These are phyloP conservation scores for Cornus florida DNA, from an alignment of 148 eudicot species.

Conservation along the genomic window DNA sequence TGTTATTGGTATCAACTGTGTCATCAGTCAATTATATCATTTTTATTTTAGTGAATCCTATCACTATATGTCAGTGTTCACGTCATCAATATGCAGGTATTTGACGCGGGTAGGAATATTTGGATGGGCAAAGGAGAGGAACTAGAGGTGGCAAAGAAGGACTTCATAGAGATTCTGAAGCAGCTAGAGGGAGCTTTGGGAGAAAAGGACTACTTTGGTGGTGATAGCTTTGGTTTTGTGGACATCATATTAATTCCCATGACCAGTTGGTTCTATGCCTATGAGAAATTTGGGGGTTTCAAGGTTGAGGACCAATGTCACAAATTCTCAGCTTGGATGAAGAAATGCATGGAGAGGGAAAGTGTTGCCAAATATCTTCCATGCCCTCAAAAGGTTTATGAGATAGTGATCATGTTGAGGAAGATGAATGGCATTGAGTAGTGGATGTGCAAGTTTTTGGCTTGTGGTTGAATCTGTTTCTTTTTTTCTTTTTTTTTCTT, in stretches of 20 bases:
- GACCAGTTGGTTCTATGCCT: not conserved
- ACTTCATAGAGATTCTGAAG: constrained; percentile 1
- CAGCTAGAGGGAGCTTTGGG: constrained; percentile 10
- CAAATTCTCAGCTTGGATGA: constrained; percentile 3
- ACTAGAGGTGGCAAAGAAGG: constrained; percentile 8
- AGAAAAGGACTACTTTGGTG: constrained; percentile 8
- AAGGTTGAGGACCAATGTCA: not conserved
- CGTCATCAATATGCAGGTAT: not conserved
- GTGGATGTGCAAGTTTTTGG: not conserved
- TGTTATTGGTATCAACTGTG: too few species aligned
- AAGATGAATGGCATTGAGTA: constrained; percentile 3
- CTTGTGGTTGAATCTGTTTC: not conserved
- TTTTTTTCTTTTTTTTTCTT: too few species aligned
- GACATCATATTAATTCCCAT: not conserved
- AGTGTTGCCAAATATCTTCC: constrained; percentile 7
- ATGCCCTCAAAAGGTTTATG: not conserved
- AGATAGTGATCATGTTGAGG: not conserved
- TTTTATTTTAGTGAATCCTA: too few species aligned
- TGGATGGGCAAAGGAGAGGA: constrained; percentile 7
- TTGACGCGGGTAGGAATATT: not conserved
- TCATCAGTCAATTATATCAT: too few species aligned
- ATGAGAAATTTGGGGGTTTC: not conserved
- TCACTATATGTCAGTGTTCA: too few species aligned
- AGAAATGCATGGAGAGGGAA: constrained; percentile 1
- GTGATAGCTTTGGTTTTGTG: not conserved